These are phyloP conservation scores for Leccinum variicolor DNA, from an alignment of 768 basidiomycete genomes.

Conservation along the genomic window DNA sequence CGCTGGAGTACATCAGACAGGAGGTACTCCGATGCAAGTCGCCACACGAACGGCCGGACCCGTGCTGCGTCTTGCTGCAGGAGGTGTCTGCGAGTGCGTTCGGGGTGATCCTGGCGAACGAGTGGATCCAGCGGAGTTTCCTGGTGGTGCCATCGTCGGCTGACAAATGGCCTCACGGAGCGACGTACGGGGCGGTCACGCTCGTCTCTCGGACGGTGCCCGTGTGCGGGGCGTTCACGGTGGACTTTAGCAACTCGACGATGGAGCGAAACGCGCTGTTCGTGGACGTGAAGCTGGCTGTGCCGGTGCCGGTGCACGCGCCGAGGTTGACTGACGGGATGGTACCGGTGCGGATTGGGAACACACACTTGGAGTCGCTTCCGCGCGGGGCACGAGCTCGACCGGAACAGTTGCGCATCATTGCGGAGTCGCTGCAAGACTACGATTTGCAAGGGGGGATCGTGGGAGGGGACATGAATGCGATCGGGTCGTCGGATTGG, in stretches of 20 bases:
- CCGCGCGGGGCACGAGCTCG: slow-evolving; percentile 41
- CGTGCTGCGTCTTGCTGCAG: slow-evolving; percentile 67
- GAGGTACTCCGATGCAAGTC: slow-evolving; percentile 47
- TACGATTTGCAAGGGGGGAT: slow-evolving; percentile 52
- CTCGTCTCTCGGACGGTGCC: slow-evolving; percentile 58
- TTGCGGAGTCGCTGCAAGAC: slow-evolving; percentile 49
- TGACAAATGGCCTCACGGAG: slow-evolving; percentile 51
- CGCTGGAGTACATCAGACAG: slow-evolving; percentile 53
- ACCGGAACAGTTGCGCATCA: slow-evolving; percentile 50
- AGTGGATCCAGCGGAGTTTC: slow-evolving; percentile 65
- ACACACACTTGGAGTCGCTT: slow-evolving; percentile 74
- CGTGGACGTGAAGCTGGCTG: slow-evolving; percentile 50
- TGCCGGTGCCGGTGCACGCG: slow-evolving; percentile 31
- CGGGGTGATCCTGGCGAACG: slow-evolving; percentile 45
- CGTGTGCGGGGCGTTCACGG: slow-evolving; percentile 44
- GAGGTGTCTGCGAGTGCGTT: slow-evolving; percentile 54
- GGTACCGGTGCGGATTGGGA: slow-evolving; percentile 57
- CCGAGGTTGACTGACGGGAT: slow-evolving; percentile 33
- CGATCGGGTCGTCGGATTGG: slow-evolving; percentile 47
- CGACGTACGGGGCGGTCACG: slow-evolving; percentile 65
- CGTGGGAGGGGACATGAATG: slow-evolving; percentile 73
- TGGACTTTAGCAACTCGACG: slow-evolving; percentile 49
- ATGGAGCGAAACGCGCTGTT: slow-evolving; percentile 57
- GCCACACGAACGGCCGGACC: slow-evolving; percentile 43
- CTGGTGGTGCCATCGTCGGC: slow-evolving; percentile 51